These are phyloP conservation scores for Phlebiopsis flavidoalba DNA, from an alignment of 768 basidiomycete genomes.

Conservation along the genomic window DNA sequence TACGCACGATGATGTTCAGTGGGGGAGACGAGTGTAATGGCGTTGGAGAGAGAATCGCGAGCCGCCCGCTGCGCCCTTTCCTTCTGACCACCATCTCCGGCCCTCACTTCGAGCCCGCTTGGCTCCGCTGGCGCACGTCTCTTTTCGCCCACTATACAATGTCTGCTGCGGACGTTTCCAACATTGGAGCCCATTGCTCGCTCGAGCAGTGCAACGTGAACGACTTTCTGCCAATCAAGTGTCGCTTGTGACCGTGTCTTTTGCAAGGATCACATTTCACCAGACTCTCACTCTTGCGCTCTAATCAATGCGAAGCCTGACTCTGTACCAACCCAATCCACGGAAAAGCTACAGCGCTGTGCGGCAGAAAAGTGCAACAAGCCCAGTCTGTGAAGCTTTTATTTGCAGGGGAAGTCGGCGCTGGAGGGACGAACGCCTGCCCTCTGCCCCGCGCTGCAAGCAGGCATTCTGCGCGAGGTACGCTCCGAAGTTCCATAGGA, in stretches of 20 bases:
- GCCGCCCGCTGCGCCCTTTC: background rate
- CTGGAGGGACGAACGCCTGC: conserved; percentile 25
- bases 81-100: conserved; percentile 1
- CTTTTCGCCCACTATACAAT: background rate
- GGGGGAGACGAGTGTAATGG: conserved; percentile 7
- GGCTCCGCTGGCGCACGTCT: background rate
- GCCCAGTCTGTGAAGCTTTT: conserved; percentile 43
- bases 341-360: conserved; percentile 43
- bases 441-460: conserved; percentile 48
- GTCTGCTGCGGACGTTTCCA: conserved; percentile 36
- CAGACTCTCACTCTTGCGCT: conserved; percentile 57
- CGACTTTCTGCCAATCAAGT: conserved; percentile 77
- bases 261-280: conserved; percentile 59
- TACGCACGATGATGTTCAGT: conserved; percentile 79
- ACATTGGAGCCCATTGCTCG: conserved; percentile 66
- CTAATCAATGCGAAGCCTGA: conserved; percentile 7
- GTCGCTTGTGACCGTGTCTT: conserved; percentile 54
- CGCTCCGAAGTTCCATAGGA: conserved; percentile 1
- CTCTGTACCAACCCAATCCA: background rate
- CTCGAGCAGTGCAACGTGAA: conserved; percentile 49
- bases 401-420: conserved; percentile 24
- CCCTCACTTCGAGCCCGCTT: background rate
- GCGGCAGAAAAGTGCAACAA: conserved; percentile 46
- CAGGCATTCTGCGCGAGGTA: conserved; percentile 64
- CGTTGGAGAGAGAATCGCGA: background rate